Base-by-base conservation (phyloP, 2,329 filamentous ascomycete species). In the Penicillium sp. region DNA sequence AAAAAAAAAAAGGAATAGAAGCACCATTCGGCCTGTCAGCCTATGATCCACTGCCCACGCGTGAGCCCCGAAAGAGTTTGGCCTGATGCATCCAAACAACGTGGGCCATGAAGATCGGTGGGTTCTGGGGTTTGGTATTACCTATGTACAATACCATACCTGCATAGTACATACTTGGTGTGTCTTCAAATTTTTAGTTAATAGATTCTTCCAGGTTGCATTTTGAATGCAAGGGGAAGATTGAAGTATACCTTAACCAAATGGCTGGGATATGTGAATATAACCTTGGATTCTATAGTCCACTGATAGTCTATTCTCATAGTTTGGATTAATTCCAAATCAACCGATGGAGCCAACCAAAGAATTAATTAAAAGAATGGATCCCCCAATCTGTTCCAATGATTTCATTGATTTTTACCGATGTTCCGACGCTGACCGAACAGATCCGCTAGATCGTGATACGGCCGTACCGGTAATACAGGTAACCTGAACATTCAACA, bases 31-130 rank as follows among this genome's bases (percentile, higher is more conserved):
- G 69, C 67, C 71, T 73, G 71, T 72, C 71, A 74, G 69, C 68
- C 66, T 17, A 65, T 63, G 71, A 71, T 67, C 72, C 72, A 73
- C 71, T 63, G 63, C 64, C 70, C 70, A 73, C 71, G 72, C 72
- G 71, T 68, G 67, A 69, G 61, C 42, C 59, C 61, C 63, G 53
- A 67, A 68, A 70, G 66, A 68, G 70, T 73, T 69, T 70, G 68
- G 71, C 68, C 68, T 66, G 67, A 68, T 71, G 71, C 71, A 71
- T 57, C 68, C 66, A 69, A 68, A 71, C 68, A 74, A 74, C 71
- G 71, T 74, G 71, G 71, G 70, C 69, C 68, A 70, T 64, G 60
- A 67, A 61, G 62, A 65, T 67, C 64, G 64, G 64, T 63, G 61
- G 62, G 53, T 62, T 62, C 59, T 31, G 36, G 38, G 53, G 52